These are phyloP conservation scores for Extremus antarcticus DNA, from an alignment of 495 filamentous ascomycete species.

Conservation along the genomic window DNA sequence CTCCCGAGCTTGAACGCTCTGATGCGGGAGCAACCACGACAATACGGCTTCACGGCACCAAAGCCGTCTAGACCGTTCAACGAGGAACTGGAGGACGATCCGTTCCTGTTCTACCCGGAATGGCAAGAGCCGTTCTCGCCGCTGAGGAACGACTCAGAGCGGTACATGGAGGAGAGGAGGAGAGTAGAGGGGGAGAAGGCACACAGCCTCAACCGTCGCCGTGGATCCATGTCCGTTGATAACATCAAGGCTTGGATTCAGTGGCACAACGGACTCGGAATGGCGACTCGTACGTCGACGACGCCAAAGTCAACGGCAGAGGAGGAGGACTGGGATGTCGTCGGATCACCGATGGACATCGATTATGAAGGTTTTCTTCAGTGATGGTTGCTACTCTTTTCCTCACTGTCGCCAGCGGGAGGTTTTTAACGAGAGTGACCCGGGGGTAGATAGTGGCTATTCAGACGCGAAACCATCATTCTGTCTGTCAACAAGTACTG, in stretches of 20 bases:
- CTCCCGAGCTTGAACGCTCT: too few relatives aligned
- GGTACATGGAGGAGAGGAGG: not conserved
- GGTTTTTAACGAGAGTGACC: not conserved
- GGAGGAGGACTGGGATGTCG: not conserved
- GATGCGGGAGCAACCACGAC: too few relatives aligned
- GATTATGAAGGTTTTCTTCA: not conserved
- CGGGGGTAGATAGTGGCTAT: not conserved
- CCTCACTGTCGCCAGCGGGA: not conserved
- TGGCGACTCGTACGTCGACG: not conserved
- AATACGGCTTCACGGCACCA: not conserved
- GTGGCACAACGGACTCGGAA: not conserved
- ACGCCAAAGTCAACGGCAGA: not conserved
- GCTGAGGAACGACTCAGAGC: conserved; percentile 2
- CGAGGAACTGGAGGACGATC: not conserved
- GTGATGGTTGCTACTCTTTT: conserved; percentile 1
- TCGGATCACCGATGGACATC: not conserved
- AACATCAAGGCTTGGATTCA: not conserved
- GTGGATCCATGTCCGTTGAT: not conserved
- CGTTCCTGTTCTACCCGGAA: conserved; percentile 5
- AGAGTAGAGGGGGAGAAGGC: not conserved
- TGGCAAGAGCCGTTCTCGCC: conserved; percentile 1
- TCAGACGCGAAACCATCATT: too few relatives aligned
- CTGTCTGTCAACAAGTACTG: too few relatives aligned
- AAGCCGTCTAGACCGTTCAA: not conserved
- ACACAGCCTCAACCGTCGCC: not conserved